Conservation (phyloP, 2,329 filamentous ascomycete genomes). For the Phyllosticta citribraziliensis region DNA sequence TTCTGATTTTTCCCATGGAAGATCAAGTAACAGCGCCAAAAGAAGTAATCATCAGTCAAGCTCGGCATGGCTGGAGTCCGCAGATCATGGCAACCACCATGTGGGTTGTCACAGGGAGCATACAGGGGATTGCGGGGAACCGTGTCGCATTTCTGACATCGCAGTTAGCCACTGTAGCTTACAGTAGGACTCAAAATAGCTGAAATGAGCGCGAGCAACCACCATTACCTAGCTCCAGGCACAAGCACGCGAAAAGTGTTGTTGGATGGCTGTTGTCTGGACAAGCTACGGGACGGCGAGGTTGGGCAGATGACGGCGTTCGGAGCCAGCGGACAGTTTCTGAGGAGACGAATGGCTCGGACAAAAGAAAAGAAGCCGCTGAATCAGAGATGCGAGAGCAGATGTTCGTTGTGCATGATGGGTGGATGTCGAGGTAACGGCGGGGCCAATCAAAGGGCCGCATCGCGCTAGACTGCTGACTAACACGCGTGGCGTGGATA, state of each 20-base stretch:
- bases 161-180: no score
- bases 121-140: background rate
- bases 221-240: background rate
- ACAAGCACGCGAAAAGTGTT: background rate
- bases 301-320: background rate
- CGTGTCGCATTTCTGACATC: background rate
- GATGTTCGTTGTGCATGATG: background rate
- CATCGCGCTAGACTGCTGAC: background rate
- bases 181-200: background rate
- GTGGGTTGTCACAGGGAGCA: background rate
- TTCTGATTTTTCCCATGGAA: background rate
- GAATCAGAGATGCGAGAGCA: background rate
- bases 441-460: background rate
- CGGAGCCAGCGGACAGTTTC: background rate
- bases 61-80: background rate
- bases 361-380: background rate
- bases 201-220: background rate
- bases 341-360: background rate
- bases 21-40: background rate
- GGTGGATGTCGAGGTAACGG: background rate
- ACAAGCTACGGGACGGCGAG: background rate
- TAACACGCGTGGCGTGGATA: background rate
- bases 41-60: background rate
- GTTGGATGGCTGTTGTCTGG: background rate
- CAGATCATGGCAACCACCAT: background rate